phyloP scores from a whole-genome alignment of 1,284 basidiomycete species.

The Meira miltonrushii region DNA sequence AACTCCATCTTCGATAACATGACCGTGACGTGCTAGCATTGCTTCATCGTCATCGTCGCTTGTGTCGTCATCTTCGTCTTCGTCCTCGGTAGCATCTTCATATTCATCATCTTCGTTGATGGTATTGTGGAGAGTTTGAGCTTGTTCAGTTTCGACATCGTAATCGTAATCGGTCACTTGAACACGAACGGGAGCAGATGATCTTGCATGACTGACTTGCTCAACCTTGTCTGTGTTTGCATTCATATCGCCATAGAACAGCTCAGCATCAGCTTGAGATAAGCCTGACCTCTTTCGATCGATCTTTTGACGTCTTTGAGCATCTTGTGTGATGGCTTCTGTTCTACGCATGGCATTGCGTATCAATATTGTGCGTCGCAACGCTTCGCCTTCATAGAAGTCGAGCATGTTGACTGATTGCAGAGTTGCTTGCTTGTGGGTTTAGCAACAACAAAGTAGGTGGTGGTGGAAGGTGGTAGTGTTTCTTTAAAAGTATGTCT shows the following conservation, averaged over 20 bases:
- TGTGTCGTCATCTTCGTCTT: neutral
- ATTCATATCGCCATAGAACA: too few relatives aligned
- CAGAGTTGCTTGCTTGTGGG: neutral
- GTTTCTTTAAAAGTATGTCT: too few relatives aligned
- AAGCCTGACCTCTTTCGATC: too few relatives aligned
- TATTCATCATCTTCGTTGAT: neutral
- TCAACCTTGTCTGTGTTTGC: too few relatives aligned
- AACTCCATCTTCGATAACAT: neutral
- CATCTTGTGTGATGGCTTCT: too few relatives aligned
- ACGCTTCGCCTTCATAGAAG: conserved; percentile 1
- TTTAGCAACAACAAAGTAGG: neutral
- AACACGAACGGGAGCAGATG: neutral
- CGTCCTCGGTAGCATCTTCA: neutral
- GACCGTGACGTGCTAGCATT: neutral
- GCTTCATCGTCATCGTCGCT: neutral
- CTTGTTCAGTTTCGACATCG: neutral
- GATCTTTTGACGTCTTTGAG: too few relatives aligned
- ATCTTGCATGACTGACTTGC: too few relatives aligned
- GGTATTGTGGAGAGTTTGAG: neutral
- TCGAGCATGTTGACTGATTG: neutral
- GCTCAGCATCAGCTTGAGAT: too few relatives aligned
- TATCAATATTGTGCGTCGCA: conserved; percentile 1
- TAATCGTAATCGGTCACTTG: neutral
- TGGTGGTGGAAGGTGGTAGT: too few relatives aligned
- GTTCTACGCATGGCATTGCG: neutral